Evolutionary conservation across 2,329 filamentous ascomycete species (phyloP).

Genomic region (Botryotinia narcissicola): DNA sequence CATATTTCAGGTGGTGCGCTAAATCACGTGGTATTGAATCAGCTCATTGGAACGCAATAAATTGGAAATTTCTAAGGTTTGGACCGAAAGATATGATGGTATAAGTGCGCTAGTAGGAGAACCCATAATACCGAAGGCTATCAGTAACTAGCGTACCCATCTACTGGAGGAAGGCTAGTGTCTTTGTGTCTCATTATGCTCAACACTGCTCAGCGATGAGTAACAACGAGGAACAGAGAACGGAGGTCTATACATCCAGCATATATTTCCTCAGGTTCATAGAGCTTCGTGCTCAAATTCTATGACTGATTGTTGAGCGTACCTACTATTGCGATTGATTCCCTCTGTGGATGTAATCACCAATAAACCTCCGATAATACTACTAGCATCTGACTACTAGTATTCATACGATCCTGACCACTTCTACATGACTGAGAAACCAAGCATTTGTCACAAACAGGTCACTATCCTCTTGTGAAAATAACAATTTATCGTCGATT

Average conservation of each 20-base stretch:
- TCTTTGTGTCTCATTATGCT: neutral
- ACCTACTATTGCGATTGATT: too few relatives aligned
- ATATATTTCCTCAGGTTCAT: neutral
- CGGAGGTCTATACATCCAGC: neutral
- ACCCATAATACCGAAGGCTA: too few relatives aligned
- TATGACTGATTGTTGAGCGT: neutral
- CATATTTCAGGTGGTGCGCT: neutral
- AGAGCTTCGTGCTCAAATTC: neutral
- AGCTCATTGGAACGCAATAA: too few relatives aligned
- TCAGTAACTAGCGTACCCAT: too few relatives aligned
- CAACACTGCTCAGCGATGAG: neutral
- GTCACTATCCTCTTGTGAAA: neutral
- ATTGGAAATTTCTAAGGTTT: neutral
- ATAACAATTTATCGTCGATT: neutral
- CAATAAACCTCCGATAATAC: too few relatives aligned
- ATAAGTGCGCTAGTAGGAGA: neutral
- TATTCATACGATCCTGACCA: too few relatives aligned
- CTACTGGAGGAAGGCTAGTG: neutral
- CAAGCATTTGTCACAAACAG: neutral
- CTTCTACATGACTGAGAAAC: too few relatives aligned
- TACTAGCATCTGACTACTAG: too few relatives aligned
- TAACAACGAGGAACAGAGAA: neutral
- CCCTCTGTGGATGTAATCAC: too few relatives aligned
- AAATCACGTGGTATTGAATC: too few relatives aligned
- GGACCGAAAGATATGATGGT: neutral